phyloP scores from a whole-genome alignment of 169 alveolate genomes.

The Besnoitia besnoiti region DNA sequence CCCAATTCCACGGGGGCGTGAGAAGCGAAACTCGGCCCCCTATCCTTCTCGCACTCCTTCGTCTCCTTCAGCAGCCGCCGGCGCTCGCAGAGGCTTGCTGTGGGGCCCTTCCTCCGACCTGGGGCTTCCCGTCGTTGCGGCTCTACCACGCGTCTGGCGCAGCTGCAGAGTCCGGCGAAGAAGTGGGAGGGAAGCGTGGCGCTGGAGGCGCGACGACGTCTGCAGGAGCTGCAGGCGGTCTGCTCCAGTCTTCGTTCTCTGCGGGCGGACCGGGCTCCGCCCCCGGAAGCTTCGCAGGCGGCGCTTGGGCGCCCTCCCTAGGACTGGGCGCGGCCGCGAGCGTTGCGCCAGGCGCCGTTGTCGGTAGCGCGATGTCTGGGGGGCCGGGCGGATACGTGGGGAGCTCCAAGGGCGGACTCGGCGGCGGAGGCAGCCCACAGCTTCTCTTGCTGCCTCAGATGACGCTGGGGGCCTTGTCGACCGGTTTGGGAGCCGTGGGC shows the following conservation, averaged over 20 bases:
- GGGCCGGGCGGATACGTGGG: conserved; percentile 3
- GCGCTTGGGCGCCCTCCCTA: neutral
- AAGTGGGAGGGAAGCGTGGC: neutral
- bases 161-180: neutral
- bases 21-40: conserved; percentile 28
- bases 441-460: conserved; percentile 4
- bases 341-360: neutral
- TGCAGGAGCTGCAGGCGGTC: neutral
- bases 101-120: conserved; percentile 6
- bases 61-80: conserved; percentile 28
- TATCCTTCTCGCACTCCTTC: neutral
- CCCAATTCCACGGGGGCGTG: conserved; percentile 30
- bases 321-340: neutral
- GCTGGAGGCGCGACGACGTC: conserved; percentile 11
- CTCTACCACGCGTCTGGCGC: conserved; percentile 35
- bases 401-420: neutral
- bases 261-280: neutral
- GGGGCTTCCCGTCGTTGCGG: conserved; percentile 7
- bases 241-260: neutral
- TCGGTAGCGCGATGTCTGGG: neutral
- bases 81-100: conserved; percentile 15
- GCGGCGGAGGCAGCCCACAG: conserved; percentile 16
- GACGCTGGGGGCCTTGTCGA: neutral
- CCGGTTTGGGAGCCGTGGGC: neutral
- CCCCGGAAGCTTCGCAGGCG: neutral